Evolutionary conservation across 495 filamentous ascomycete genomes (phyloP), one percentile per base, ranked within the genome.

Genomic region (Penicillium angulare): DNA sequence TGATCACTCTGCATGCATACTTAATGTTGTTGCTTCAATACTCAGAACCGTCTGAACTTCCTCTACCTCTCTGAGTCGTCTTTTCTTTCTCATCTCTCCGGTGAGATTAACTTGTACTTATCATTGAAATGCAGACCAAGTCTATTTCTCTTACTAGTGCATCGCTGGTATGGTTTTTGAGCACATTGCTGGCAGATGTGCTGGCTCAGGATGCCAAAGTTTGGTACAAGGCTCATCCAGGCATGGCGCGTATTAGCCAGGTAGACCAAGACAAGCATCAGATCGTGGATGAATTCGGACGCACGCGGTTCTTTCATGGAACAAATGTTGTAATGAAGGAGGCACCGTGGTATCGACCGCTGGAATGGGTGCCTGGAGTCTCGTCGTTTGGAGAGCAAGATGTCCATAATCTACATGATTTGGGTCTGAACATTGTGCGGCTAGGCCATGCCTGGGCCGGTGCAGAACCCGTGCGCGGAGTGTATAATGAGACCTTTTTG

Each of bases 401-500:
- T 54, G 52, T 49, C 32, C 44, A 54, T 43, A 54, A 48, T 47
- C 7, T 54, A 45, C 52, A 54, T 38, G 52, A 54, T 20, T 38
- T 54, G 29, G 52, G 52, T 38, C 26, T 54, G 32, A 54, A 54
- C 23, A 29, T 54, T 17, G 52, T 54, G 36, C 47, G 53, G 35
- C 27, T 56, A 29, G 53, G 53, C 26, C 53, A 56, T 36, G 43
- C 35, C 53, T 56, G 53, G 53, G 47, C 53, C 10, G 53, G 53
- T 31, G 53, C 53, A 47, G 53, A 56, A 31, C 53, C 53, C 31
- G 48, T 43, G 20, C 47, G 53, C 36, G 53, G 53, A 16, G 44
- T 35, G 43, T 56, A 56, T 26, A 56, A 56, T 34, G 41, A 56
- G 43, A 56, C 53, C 34, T 56, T 56, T 43, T 42, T 56, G n/a